phyloP scores from a whole-genome alignment of 306 rosid species.

The Fragaria ananassa region DNA sequence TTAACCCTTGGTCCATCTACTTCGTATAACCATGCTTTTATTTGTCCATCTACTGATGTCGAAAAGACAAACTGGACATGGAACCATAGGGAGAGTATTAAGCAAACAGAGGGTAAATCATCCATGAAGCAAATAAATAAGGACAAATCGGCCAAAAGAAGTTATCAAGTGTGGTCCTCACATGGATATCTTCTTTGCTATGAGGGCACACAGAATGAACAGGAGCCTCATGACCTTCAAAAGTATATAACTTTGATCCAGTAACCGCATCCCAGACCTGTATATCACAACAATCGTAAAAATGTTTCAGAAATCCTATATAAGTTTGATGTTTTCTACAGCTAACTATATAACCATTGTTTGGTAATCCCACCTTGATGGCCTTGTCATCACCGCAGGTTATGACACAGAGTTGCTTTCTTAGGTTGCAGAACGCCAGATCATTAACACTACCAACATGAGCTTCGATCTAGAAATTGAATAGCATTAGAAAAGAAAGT shows the following conservation, averaged over 20 bases:
- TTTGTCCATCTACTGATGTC: constrained; percentile 75
- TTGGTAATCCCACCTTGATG: constrained; percentile 45
- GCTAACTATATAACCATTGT: constrained; percentile 1
- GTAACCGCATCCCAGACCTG: constrained; percentile 86
- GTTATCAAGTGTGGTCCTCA: constrained; percentile 27
- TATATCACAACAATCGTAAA: constrained; percentile 16
- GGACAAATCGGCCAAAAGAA: background rate
- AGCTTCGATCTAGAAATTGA: constrained; percentile 44
- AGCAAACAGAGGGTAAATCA: constrained; percentile 19
- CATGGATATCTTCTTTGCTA: constrained; percentile 73
- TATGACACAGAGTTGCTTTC: constrained; percentile 29
- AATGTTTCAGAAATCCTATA: constrained; percentile 2
- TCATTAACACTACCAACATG: constrained; percentile 55
- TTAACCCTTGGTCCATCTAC: constrained; percentile 66
- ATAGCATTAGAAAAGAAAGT: constrained; percentile 8
- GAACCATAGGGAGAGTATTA: constrained; percentile 17
- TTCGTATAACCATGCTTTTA: constrained; percentile 72
- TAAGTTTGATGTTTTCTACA: constrained; percentile 8
- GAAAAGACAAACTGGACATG: constrained; percentile 52
- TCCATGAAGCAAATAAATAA: background rate
- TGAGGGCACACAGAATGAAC: constrained; percentile 86
- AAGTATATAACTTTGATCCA: constrained; percentile 60
- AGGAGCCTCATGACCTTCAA: constrained; percentile 89
- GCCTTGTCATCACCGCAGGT: constrained; percentile 56
- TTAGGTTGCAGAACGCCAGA: constrained; percentile 37